Base-by-base conservation (phyloP, 371 early-diverging fungal species). In the Mucor piriformis region DNA sequence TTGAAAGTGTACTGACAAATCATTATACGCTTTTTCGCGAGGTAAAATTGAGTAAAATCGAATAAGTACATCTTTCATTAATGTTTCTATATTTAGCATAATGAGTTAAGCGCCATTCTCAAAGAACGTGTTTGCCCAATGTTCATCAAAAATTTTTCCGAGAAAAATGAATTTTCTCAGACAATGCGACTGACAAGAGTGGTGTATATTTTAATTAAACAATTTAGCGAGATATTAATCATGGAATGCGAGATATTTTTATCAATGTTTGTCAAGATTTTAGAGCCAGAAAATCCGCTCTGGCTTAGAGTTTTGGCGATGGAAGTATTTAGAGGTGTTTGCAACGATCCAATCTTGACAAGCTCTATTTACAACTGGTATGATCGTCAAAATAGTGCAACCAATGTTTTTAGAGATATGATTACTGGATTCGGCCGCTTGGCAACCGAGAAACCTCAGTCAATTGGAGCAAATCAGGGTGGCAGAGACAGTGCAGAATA, bases 191-290 rank as follows among this genome's bases (percentile, higher is more conserved):
- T 95, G 15, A 88, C 91, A 55, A 81, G 97, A 20, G 82, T 97
- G 1, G 88, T 94, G 1, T 83, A 87, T 55, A 83, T 90, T 32
- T 78, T 96, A 20, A 84, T 96, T 42, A 89, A 89, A 54, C 83
- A 92, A 52, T 90, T 95, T 64, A 85, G 83, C 57, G 82, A 82
- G 33, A 77, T 87, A 6, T 62, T 97, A 79, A 63, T 80, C 8
- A 92, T 90, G 70, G 97, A 96, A 60, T 93, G 95, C 70, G 97
- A 97, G 67, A 92, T 97, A 27, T 95, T 96, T 57, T 67, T 98
- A 44, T 86, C 94, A 6, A 90, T 96, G 83, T 82, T 95, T 64
- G 82, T 89, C 34, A 90, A 93, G 64, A 82, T 92, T 13, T 61
- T 94, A 29, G 95, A 93, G 24, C 85, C 87, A 7, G 91, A 90